Base-by-base conservation (phyloP, 805 yeast genomes). In the Candida hispaniensis region DNA sequence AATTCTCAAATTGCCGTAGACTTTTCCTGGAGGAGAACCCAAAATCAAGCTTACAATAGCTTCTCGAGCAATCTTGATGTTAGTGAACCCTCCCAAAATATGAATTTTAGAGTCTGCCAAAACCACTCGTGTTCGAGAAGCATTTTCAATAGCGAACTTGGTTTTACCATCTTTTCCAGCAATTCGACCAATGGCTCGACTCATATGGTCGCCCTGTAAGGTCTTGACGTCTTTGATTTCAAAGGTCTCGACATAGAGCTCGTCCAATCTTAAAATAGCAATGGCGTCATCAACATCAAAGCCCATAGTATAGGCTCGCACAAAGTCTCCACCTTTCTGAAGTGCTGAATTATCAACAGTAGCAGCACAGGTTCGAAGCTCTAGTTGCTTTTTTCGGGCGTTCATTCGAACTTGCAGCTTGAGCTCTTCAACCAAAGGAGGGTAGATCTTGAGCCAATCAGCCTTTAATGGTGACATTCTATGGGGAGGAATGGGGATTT, bases 141-240 rank as follows among this genome's bases (percentile, higher is more conserved):
- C 96, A 54, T 91, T 91, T 61, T 91, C 99, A 53, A 91, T 91
- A 18, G 98, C 96, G 58, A 88, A 91, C 63, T 88, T 91, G 43
- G 97, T 91, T 61, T 86, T 88, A 54, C 99, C 99, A 55, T 91
- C 99, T 55, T 91, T 93, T 59, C 99, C 99, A 9, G 99, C 98
- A 59, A 91, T 91, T 69, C 99, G 83, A 52, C 98, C 99, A 56
- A 91, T 91, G 6, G 99, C 98, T 69, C 99, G 78, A 34, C 94
- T 79, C 55, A 91, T 67, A 71, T 91, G 98, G 61, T 91, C 98
- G 16, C 97, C 98, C 17, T 74, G 75, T 47, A 91, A 65, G 4
- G 96, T 88, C 61, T 91, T 93, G 40, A 91, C 96, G 59, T 91
- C 99, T 57, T 91, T 91, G 49, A 91, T 70, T 56, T 91, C 99